Base-by-base conservation (phyloP, 306 rosid species). In the Oemleria cerasiformis region DNA sequence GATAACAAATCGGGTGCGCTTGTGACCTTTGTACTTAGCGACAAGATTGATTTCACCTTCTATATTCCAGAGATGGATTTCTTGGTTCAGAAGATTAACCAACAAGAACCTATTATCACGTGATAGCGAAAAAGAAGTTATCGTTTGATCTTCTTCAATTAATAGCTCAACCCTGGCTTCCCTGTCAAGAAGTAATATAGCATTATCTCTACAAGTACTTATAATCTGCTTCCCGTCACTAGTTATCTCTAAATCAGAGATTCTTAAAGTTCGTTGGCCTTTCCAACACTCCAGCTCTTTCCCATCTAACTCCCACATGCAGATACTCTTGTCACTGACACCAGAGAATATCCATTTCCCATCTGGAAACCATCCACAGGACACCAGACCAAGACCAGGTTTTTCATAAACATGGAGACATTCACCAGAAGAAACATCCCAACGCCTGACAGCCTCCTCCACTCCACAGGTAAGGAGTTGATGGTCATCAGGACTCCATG, bases 271-370 rank as follows among this genome's bases (percentile, higher is more conserved):
- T 69, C 86, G 80, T 74, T 83, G 91, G 54, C 97, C 97, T 83
- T 89, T 91, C 96, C 97, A 92, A 79, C 92, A 88, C 78, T 91
- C 96, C 74, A 95, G 75, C 88, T 95, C 99, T 74, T 83, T 95
- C 73, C 99, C 99, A 80, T 88, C 93, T 71, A 95, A 78, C 16
- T 85, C 96, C 99, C 99, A 95, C 84, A 84, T 84, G 89, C 96
- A 89, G 78, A 95, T 91, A 80, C 97, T 88, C 96, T 88, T 91
- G 78, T 95, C 99, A 64, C 67, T 85, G 64, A 91, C 80, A 73
- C 97, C 97, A 66, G 90, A 88, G 76, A 91, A 84, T 80, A 95
- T 77, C 81, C 80, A 75, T 78, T 86, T 89, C 55, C 97, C 99
- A 77, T 85, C 84, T 55, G 99, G 96, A 80, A 87, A 86, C 99